Evolutionary conservation across 2,329 filamentous ascomycete species (phyloP).

Genomic region (Fusarium papillatum): DNA sequence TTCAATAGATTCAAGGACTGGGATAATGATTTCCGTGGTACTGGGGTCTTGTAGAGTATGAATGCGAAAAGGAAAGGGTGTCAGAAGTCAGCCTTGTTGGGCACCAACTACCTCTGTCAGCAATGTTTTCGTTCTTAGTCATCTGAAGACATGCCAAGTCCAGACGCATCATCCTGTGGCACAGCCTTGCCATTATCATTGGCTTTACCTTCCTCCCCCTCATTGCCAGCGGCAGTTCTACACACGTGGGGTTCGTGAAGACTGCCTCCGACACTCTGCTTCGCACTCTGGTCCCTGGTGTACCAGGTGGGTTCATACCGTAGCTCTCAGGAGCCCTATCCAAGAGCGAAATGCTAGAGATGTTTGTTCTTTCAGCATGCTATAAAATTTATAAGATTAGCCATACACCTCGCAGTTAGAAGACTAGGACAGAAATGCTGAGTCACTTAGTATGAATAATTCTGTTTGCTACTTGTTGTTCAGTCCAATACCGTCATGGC

Average conservation of each 20-base stretch:
- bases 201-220: not conserved
- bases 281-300: no score
- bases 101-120: not conserved
- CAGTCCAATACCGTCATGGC: no score
- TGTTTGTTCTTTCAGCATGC: no score
- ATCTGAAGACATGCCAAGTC: not conserved
- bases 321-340: no score
- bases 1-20: rapidly evolving
- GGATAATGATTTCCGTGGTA: not conserved
- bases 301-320: no score
- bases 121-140: not conserved
- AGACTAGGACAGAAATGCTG: no score
- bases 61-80: not conserved
- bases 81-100: not conserved
- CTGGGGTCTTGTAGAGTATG: not conserved
- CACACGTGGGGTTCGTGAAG: not conserved
- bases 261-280: no score
- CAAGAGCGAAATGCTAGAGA: no score
- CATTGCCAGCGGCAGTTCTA: not conserved
- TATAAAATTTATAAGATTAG: no score
- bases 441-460: no score
- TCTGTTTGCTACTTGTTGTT: no score
- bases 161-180: not conserved
- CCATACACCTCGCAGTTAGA: no score
- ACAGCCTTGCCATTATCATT: not conserved